phyloP scores from a whole-genome alignment of 2,329 filamentous ascomycete species.

The Exophiala sp. region DNA sequence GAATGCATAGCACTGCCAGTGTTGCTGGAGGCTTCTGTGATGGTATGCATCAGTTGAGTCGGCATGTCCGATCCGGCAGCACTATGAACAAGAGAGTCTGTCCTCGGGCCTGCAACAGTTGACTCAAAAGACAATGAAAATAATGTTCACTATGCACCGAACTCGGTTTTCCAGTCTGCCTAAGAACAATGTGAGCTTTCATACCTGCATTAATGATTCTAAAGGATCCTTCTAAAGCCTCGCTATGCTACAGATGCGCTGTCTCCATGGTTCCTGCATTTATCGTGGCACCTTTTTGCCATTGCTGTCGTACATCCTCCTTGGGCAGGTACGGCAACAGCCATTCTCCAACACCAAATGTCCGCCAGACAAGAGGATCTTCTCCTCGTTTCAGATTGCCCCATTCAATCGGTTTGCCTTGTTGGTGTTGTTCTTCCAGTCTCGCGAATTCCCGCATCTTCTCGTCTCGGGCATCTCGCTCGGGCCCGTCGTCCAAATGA shows the following conservation, averaged over 20 bases:
- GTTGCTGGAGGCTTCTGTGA: no score
- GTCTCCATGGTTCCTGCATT: not conserved
- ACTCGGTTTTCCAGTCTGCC: no score
- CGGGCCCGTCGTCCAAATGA: slow-evolving; percentile 38
- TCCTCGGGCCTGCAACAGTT: no score
- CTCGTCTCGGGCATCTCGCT: slow-evolving; percentile 41
- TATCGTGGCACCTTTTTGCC: not conserved
- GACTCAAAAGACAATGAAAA: no score
- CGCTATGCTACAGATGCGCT: not conserved
- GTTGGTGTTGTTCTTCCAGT: slow-evolving; percentile 1
- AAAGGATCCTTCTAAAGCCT: no score
- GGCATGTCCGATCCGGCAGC: no score
- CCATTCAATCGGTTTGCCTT: slow-evolving; percentile 3
- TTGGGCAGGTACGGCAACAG: slow-evolving; percentile 1
- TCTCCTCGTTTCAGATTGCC: slow-evolving; percentile 6
- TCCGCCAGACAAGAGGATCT: slow-evolving; percentile 15
- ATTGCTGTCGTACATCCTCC: not conserved
- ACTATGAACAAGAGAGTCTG: no score
- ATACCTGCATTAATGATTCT: not conserved
- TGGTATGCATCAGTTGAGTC: no score
- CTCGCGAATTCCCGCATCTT: slow-evolving; percentile 13
- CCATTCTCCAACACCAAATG: slow-evolving; percentile 15
- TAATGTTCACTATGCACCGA: no score
- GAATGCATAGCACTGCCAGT: not conserved
- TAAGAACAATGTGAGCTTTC: not conserved